Base-by-base conservation (phyloP, 176 grass and related monocot genomes). In the Rhynchospora breviuscula region DNA sequence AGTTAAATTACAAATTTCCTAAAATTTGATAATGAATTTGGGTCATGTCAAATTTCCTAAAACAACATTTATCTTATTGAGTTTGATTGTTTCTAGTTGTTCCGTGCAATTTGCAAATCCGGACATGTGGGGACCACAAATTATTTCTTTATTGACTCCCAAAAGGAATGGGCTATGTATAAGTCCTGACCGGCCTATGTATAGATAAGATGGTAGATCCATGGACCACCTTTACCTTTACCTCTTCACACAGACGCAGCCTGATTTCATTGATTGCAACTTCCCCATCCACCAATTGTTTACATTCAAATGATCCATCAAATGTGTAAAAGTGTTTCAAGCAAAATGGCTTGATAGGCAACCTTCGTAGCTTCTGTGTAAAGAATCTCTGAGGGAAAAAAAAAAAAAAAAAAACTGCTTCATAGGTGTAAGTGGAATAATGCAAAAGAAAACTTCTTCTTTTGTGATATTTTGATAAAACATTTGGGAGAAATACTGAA, bases 281-380 rank as follows among this genome's bases (percentile, higher is more conserved):
- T 17, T 75, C 14, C 49, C 70, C 47, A 51, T 49, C 70, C 47
- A 45, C 70, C 5, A 22, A 47, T 46, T 45, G 17, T 46, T 21
- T n/a, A 49, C 14, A 12, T 72, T 78, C 0, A 75, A 54, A 78
- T 78, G 74, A 78, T 78, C 74, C 74, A 56, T 63, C 45, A 56
- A 78, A 53, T 57, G 5, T 78, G 47, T 22, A 58, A 58, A 78
- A 78, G 67, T 31, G 4, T 13, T 57, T 78, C 74, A 78, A 78
- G 45, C 74, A 78, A 33, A 78, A 78, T 49, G 74, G 47, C 74
- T 78, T 52, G 49, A 10, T 11, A 52, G 3, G 7, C 49, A 11
- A 8, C 1, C 7, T 8, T 52, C 4, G 49, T 11, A 52, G 33
- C 33, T 35, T 35, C 33, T n/a, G n/a, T 35, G 3, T 35, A 1